Evolutionary conservation across 2,329 filamentous ascomycete genomes (phyloP).

Genomic region (Beauveria sp.): DNA sequence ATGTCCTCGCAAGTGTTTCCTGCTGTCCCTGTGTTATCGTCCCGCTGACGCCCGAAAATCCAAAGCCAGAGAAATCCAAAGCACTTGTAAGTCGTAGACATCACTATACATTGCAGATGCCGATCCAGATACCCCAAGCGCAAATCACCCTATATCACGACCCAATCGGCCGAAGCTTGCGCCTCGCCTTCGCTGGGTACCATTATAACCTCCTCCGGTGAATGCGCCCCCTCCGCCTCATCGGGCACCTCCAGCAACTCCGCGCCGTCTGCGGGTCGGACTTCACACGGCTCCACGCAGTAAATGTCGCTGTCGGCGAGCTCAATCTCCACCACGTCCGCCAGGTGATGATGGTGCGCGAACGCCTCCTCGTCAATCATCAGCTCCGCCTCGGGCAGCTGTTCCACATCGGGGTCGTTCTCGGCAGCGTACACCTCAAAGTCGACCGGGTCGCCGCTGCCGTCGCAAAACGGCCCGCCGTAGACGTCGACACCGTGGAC

Average conservation of each 20-base stretch:
- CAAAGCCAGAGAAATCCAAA: neutral
- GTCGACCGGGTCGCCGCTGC: slow-evolving; percentile 15
- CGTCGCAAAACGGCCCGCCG: slow-evolving; percentile 2
- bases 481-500: slow-evolving; percentile 22
- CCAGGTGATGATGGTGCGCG: slow-evolving; percentile 17
- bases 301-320: slow-evolving; percentile 17
- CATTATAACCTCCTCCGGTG: neutral
- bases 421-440: slow-evolving; percentile 24
- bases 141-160: neutral
- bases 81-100: neutral
- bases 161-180: neutral
- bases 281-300: slow-evolving; percentile 11
- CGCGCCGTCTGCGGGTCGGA: neutral
- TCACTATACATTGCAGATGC: neutral
- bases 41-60: neutral
- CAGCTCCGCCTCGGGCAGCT: slow-evolving; percentile 24
- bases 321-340: slow-evolving; percentile 21
- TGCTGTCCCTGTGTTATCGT: neutral
- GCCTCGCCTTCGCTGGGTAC: neutral
- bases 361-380: slow-evolving; percentile 21
- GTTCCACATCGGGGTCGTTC: slow-evolving; percentile 18
- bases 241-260: neutral
- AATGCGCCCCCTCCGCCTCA: neutral
- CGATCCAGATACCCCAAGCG: neutral
- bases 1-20: neutral